Conservation (phyloP, 2,329 filamentous ascomycete genomes). For the Phaeosphaeriaceae sp. region DNA sequence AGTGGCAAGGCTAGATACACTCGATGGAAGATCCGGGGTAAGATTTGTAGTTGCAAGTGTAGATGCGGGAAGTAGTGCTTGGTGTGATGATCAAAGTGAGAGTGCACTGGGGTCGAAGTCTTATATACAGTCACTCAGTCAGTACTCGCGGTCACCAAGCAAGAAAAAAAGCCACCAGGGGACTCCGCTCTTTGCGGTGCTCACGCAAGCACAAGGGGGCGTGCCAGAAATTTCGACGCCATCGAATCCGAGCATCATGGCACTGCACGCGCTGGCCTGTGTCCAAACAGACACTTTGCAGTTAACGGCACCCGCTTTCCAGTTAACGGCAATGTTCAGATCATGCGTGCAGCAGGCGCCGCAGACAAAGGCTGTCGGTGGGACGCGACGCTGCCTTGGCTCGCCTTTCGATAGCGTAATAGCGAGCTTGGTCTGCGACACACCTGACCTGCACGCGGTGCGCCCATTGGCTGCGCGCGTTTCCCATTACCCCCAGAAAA, state of each 20-base stretch:
- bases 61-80: slow-evolving; percentile 19
- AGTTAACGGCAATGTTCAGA: slow-evolving; percentile 51
- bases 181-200: neutral
- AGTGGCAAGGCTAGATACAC: neutral
- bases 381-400: slow-evolving; percentile 24
- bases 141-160: neutral
- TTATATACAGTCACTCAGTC: slow-evolving; percentile 7
- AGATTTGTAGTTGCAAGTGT: slow-evolving; percentile 8
- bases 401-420: slow-evolving; percentile 39
- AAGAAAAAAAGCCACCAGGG: neutral
- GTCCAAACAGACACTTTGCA: slow-evolving; percentile 46
- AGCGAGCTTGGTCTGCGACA: slow-evolving; percentile 22
- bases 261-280: slow-evolving; percentile 23
- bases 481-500: slow-evolving; percentile 26
- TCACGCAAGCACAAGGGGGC: slow-evolving; percentile 18
- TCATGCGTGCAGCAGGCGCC: slow-evolving; percentile 40
- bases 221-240: slow-evolving; percentile 33
- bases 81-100: slow-evolving; percentile 20
- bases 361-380: slow-evolving; percentile 29
- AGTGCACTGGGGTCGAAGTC: slow-evolving; percentile 1
- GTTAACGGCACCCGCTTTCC: slow-evolving; percentile 54
- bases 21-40: slow-evolving; percentile 16
- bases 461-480: slow-evolving; percentile 15
- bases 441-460: slow-evolving; percentile 30
- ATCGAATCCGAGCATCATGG: slow-evolving; percentile 33